These are phyloP conservation scores for Citrus australasica DNA, from an alignment of 345 rosid genomes.

Conservation along the genomic window DNA sequence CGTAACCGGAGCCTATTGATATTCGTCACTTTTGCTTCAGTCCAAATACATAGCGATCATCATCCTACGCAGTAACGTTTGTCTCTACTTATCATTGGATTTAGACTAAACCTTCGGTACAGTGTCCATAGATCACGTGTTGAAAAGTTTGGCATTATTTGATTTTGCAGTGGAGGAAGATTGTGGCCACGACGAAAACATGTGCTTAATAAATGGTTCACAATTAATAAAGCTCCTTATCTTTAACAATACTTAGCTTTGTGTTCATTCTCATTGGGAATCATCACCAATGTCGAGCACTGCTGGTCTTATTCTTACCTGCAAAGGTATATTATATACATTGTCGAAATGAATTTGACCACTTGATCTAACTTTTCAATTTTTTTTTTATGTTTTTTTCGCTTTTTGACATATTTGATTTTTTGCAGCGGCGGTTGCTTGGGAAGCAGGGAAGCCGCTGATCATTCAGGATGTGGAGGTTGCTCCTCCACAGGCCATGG, in stretches of 20 bases:
- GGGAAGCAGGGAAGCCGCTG: constrained; percentile 41
- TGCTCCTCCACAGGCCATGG: constrained; percentile 37
- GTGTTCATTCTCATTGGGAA: neutral
- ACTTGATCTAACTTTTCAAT: neutral
- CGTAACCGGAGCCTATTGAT: no score
- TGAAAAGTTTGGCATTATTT: neutral
- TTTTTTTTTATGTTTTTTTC: neutral
- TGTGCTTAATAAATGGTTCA: neutral
- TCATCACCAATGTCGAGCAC: constrained; percentile 19
- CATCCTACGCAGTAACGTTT: neutral
- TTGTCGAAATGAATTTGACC: neutral
- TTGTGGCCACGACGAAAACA: no score
- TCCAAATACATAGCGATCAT: neutral
- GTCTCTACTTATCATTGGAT: neutral
- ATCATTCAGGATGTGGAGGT: constrained; percentile 34
- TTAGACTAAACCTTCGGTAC: neutral
- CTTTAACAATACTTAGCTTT: neutral
- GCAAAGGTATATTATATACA: constrained; percentile 10
- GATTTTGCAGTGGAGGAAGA: neutral
- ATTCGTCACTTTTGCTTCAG: neutral
- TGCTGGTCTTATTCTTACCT: constrained; percentile 22
- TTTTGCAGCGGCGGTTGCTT: constrained; percentile 34
- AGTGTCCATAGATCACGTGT: neutral
- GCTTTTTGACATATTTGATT: neutral
- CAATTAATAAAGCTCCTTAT: neutral